A percentile compares a stretch with the other conserved stretches of the same genome.
Conservation (phyloP, 441 rosid species). For the Kokia cookei region DNA sequence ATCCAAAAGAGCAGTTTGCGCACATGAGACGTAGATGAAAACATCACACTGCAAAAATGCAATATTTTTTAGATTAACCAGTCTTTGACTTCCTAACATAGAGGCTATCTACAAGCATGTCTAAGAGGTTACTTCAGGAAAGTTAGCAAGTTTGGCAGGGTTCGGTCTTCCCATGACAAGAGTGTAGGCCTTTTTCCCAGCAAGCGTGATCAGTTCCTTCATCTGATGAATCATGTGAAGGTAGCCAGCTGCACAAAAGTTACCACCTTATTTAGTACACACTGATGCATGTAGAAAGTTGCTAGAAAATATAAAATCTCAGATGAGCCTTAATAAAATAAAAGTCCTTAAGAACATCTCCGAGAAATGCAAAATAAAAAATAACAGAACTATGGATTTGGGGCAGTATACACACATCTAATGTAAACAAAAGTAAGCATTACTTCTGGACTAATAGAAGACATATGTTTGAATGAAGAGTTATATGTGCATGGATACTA, state of each 20-base stretch:
- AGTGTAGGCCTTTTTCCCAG: conserved; percentile 79
- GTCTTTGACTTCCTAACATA: not conserved
- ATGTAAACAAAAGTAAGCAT: not conserved
- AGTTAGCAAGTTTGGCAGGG: conserved; percentile 96
- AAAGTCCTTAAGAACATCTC: not conserved
- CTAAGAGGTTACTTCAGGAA: conserved; percentile 59
- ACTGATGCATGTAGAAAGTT: not conserved
- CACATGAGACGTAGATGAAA: conserved; percentile 78
- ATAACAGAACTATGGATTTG: not conserved
- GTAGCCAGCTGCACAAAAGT: conserved; percentile 72
- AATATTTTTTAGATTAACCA: not conserved
- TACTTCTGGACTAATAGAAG: not conserved
- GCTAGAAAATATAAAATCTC: not conserved
- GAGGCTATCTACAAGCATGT: not conserved
- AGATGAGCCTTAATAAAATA: not conserved
- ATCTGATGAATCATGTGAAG: conserved; percentile 81
- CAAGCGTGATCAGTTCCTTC: conserved; percentile 61
- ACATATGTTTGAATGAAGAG: not conserved
- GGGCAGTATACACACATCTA: not conserved
- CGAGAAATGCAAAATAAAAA: not conserved
- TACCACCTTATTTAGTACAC: conserved; percentile 7
- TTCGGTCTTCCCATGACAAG: conserved; percentile 94
- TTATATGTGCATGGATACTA: not conserved
- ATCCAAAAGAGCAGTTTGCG: conserved; percentile 89
- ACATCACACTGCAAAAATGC: conserved; percentile 61